phyloP scores from a whole-genome alignment of 75 land plant species.

The Cupressus sempervirens region DNA sequence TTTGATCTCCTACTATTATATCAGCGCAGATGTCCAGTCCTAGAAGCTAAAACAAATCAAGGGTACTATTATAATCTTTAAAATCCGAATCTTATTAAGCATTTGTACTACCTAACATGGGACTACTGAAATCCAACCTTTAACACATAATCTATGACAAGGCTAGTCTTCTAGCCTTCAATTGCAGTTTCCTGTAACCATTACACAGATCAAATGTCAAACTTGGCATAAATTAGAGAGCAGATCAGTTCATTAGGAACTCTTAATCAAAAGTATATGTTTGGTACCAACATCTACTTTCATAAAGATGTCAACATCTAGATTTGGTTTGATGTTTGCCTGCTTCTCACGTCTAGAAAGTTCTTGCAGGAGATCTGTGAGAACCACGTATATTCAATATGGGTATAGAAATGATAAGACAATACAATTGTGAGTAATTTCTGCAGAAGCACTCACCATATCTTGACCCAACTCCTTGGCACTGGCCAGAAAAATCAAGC shows the following conservation, averaged over 20 bases:
- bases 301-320: conserved; percentile 40
- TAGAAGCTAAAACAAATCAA: conserved; percentile 18
- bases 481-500: conserved; percentile 44
- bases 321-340: conserved; percentile 43
- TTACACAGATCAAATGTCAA: background rate
- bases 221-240: no score
- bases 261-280: background rate
- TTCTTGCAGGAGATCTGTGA: conserved; percentile 36
- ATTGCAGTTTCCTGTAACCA: conserved; percentile 31
- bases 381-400: background rate
- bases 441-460: conserved; percentile 18
- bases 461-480: conserved; percentile 45
- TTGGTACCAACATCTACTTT: conserved; percentile 20
- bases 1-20: conserved; percentile 49
- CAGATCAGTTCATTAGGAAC: background rate
- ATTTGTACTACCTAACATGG: background rate
- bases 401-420: background rate
- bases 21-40: conserved; percentile 42
- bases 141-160: conserved; percentile 38
- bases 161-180: conserved; percentile 24
- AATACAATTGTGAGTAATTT: background rate
- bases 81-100: background rate
- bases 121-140: conserved; percentile 14
- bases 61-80: conserved; percentile 47
- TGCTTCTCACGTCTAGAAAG: conserved; percentile 41